Base-by-base conservation (phyloP, 192 early-diverging fungal genomes). In the Entomortierella lignicola region DNA sequence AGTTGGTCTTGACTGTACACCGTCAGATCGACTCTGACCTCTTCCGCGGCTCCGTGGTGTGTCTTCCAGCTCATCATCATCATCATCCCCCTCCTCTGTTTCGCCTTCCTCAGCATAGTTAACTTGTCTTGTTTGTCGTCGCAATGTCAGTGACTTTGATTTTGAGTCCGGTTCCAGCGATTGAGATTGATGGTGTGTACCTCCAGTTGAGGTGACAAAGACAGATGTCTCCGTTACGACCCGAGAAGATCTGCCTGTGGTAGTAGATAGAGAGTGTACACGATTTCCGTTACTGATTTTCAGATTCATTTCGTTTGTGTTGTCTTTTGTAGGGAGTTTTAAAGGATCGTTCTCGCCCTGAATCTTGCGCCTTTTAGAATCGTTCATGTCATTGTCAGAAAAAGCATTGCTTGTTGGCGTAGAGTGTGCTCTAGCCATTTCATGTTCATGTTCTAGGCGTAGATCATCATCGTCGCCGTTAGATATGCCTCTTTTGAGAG, bases 21-120 rank as follows among this genome's bases (percentile, higher is more conserved):
- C 4, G 4, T 11, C 50, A 11, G 43, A 1, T 20, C 50, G 56
- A 60, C n/a, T 47, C 4, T 30, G 29, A 34, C 25, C 37, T 48
- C 61, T 56, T 15, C 41, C 42, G 39, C 60, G 39, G 11, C 29
- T 43, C 39, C 43, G 26, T 31, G 26, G 53, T 29, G 21, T 37
- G 3, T 59, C 71, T 4, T 72, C 63, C 2, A n/a, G n/a, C n/a
- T n/a, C n/a, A n/a, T 77, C 73, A 2, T 63, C 66, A 1, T 77
- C 65, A 7, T 69, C 65, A 18, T 66, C 62, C 0, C 64, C 66
- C 1, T 63, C 61, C 0, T 77, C 73, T 29, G 43, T 41, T 50
- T 66, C 66, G 2, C 55, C 65, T 10, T 59, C 41, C 12, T 77
- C 73, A 34, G 68, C 75, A 50, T 79, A 79, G 47, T 79, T 79